Evolutionary conservation across 768 basidiomycete species (phyloP).

Genomic region (Tremella mesenterica): DNA sequence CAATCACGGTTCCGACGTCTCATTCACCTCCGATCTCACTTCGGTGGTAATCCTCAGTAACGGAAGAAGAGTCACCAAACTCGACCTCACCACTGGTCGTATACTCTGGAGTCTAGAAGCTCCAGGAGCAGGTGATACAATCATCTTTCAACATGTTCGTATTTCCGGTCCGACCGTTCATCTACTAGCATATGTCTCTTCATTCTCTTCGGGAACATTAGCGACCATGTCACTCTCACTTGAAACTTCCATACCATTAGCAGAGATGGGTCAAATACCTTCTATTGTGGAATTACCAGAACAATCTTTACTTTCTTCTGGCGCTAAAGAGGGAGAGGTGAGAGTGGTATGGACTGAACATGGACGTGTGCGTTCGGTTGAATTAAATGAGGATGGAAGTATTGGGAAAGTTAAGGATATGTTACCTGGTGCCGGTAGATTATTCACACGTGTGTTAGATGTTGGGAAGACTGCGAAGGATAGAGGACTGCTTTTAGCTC

Average conservation of each 20-base stretch:
- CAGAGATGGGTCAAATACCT: slow-evolving; percentile 50
- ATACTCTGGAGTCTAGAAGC: slow-evolving; percentile 65
- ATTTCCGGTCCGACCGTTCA: slow-evolving; percentile 54
- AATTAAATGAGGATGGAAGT: slow-evolving; percentile 11
- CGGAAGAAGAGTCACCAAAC: slow-evolving; percentile 50
- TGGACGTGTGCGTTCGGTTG: slow-evolving; percentile 49
- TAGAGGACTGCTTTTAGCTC: slow-evolving; percentile 57
- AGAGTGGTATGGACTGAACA: slow-evolving; percentile 52
- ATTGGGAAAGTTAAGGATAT: slow-evolving; percentile 26
- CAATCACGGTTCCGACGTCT: slow-evolving; percentile 54
- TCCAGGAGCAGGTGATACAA: slow-evolving; percentile 58
- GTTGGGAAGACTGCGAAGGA: slow-evolving; percentile 50
- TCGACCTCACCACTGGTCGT: slow-evolving; percentile 53
- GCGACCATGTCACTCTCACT: slow-evolving; percentile 59
- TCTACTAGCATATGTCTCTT: slow-evolving; percentile 52
- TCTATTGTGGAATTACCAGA: slow-evolving; percentile 49
- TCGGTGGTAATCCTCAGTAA: slow-evolving; percentile 29
- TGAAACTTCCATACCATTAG: slow-evolving; percentile 49
- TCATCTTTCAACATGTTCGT: slow-evolving; percentile 58
- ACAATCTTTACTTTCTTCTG: slow-evolving; percentile 45
- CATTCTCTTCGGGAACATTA: slow-evolving; percentile 55
- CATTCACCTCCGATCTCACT: slow-evolving; percentile 28
- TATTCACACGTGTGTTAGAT: slow-evolving; percentile 56
- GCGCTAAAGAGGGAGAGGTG: slow-evolving; percentile 10
- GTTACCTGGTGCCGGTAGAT: slow-evolving; percentile 19